These are phyloP conservation scores for Hymenoscyphus occultus DNA, from an alignment of 2,329 filamentous ascomycete genomes.

Conservation along the genomic window DNA sequence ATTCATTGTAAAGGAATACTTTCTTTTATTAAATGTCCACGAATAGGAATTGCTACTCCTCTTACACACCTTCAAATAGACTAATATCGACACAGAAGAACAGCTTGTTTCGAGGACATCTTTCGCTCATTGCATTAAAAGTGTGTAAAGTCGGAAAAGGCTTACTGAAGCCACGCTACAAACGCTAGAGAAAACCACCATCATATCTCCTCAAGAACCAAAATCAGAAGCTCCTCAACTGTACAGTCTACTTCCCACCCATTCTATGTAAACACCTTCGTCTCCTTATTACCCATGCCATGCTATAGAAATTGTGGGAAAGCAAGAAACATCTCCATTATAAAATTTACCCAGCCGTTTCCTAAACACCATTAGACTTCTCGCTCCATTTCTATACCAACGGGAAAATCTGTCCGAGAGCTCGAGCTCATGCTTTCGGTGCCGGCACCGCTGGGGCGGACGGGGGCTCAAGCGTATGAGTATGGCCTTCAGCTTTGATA, in stretches of 20 bases:
- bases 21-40: too few species aligned
- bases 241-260: constrained; percentile 29
- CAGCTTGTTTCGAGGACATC: background rate
- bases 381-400: constrained; percentile 18
- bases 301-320: background rate
- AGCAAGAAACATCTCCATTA: background rate
- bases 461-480: constrained; percentile 79
- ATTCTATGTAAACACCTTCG: constrained; percentile 13
- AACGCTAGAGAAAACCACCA: background rate
- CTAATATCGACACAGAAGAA: background rate
- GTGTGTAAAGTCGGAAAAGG: constrained; percentile 1
- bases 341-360: constrained; percentile 10
- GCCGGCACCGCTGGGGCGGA: constrained; percentile 39
- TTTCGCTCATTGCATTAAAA: constrained; percentile 11
- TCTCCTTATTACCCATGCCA: constrained; percentile 17
- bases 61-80: background rate
- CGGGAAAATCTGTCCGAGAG: background rate
- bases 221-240: constrained; percentile 14
- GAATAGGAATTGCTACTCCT: background rate
- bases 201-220: constrained; percentile 8
- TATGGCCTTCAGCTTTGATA: constrained; percentile 71
- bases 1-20: too few species aligned
- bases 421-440: constrained; percentile 23
- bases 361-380: constrained; percentile 20
- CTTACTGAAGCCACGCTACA: constrained; percentile 4